phyloP scores from a whole-genome alignment of 2,329 filamentous ascomycete genomes.

The Diaporthe ampelina region DNA sequence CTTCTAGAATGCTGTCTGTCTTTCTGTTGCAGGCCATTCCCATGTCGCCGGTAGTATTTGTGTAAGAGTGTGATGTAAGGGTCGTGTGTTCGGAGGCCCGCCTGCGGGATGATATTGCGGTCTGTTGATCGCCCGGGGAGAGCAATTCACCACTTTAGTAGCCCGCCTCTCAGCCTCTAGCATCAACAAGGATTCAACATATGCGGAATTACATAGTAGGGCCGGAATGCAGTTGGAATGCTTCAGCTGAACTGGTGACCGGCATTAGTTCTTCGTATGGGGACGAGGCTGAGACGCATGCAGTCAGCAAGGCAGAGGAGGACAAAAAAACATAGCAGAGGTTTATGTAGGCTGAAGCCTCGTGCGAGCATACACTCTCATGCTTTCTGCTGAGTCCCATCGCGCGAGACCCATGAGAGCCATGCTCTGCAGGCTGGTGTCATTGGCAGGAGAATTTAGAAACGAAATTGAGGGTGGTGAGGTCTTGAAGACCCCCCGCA shows the following conservation, averaged over 20 bases:
- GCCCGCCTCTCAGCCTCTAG: background rate
- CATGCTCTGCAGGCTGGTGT: background rate
- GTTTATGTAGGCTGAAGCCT: background rate
- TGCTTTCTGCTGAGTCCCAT: background rate
- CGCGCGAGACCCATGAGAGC: background rate
- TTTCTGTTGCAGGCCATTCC: background rate
- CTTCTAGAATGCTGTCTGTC: background rate
- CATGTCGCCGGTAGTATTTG: background rate
- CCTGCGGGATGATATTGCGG: background rate
- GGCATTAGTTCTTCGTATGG: background rate
- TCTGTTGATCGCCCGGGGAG: background rate
- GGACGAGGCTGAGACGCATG: background rate
- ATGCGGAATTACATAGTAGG: background rate
- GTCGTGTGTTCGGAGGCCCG: background rate
- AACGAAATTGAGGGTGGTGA: slow-evolving; percentile 6
- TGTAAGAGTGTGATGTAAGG: background rate
- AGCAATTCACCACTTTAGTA: background rate
- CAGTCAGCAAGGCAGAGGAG: background rate
- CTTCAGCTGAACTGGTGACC: background rate
- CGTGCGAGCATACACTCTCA: too few relatives aligned
- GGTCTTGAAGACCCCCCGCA: background rate
- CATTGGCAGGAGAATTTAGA: background rate
- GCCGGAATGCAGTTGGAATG: background rate
- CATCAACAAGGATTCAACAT: background rate
- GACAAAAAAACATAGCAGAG: background rate